phyloP scores from a whole-genome alignment of 1,284 basidiomycete genomes.

The Pterulicium gracile region DNA sequence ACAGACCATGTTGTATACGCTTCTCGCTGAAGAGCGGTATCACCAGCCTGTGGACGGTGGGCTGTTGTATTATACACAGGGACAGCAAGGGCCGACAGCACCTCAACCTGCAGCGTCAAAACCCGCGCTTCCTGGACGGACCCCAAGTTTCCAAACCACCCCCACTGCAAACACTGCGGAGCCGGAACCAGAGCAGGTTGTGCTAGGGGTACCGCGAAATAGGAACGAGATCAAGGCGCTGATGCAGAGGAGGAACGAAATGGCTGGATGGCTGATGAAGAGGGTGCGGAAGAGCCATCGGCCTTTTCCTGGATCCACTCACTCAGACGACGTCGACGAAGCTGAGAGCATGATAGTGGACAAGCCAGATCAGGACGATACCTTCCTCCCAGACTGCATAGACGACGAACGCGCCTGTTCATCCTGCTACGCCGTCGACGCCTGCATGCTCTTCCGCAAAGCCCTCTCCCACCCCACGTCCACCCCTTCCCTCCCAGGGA shows the following conservation, averaged over 20 bases:
- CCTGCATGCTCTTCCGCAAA: slow-evolving; percentile 92
- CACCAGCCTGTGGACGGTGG: slow-evolving; percentile 63
- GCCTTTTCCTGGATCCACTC: no score
- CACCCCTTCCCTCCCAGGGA: slow-evolving; percentile 35
- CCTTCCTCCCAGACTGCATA: slow-evolving; percentile 80
- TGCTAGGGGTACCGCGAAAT: slow-evolving; percentile 60
- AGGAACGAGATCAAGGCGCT: slow-evolving; percentile 82
- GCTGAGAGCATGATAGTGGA: slow-evolving; percentile 6
- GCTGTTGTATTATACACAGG: slow-evolving; percentile 88
- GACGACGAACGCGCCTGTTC: slow-evolving; percentile 75
- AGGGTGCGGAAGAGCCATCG: slow-evolving; percentile 15
- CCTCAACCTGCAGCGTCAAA: no score
- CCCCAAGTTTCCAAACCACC: not conserved
- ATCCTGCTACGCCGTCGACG: slow-evolving; percentile 74
- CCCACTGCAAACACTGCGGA: not conserved
- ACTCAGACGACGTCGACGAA: slow-evolving; percentile 4
- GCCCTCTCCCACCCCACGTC: slow-evolving; percentile 42
- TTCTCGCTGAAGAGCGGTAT: slow-evolving; percentile 87
- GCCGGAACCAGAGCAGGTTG: slow-evolving; percentile 57
- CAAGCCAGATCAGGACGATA: slow-evolving; percentile 18
- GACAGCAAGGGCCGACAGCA: not conserved
- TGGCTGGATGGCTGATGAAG: slow-evolving; percentile 68
- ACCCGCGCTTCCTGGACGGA: not conserved
- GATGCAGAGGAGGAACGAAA: slow-evolving; percentile 74
- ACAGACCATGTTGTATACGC: slow-evolving; percentile 95